These are phyloP conservation scores for Saccharomycopsis selenospora DNA, from an alignment of 805 yeast genomes.

Conservation along the genomic window DNA sequence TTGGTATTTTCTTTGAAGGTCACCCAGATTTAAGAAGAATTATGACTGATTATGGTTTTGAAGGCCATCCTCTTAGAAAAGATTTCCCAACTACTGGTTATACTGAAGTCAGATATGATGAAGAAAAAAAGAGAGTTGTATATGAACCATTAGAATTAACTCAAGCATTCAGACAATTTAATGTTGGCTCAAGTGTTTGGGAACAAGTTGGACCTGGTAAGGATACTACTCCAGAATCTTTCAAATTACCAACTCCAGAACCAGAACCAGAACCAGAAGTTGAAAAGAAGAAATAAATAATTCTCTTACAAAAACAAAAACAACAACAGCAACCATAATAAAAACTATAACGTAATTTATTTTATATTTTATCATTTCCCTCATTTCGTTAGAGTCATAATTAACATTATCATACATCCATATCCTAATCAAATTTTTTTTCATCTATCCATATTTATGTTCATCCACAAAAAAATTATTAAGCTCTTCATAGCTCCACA, in stretches of 20 bases:
- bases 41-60: conserved; percentile 87
- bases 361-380: not conserved
- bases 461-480: too few relatives aligned
- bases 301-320: not conserved
- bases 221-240: conserved; percentile 72
- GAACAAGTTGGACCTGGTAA: conserved; percentile 86
- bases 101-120: conserved; percentile 85
- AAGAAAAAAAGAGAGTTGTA: conserved; percentile 82
- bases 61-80: conserved; percentile 85
- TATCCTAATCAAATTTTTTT: too few relatives aligned
- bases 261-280: conserved; percentile 58
- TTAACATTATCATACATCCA: too few relatives aligned
- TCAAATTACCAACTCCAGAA: conserved; percentile 76
- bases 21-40: conserved; percentile 88
- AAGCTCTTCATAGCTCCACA: too few relatives aligned
- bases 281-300: conserved; percentile 11
- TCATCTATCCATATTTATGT: too few relatives aligned
- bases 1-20: conserved; percentile 79
- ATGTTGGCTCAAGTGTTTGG: conserved; percentile 85
- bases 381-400: not conserved
- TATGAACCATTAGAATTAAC: conserved; percentile 88
- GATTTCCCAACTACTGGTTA: conserved; percentile 92
- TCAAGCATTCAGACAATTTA: conserved; percentile 87
- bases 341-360: not conserved
- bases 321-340: not conserved